phyloP scores from a whole-genome alignment of 352 stramenopile genomes.

The Globisporangium heterothallicum region DNA sequence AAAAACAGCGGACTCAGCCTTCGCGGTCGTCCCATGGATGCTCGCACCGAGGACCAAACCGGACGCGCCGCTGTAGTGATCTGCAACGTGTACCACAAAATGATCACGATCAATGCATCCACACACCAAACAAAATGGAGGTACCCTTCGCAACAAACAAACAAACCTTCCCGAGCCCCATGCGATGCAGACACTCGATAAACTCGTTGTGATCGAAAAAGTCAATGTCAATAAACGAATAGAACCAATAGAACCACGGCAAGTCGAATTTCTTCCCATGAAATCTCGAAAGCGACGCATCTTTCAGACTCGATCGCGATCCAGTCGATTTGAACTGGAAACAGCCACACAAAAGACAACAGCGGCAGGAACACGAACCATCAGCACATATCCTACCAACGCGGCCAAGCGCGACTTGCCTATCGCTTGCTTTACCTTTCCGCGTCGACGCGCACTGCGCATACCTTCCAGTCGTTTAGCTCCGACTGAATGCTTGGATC shows the following conservation, averaged over 20 bases:
- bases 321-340: not conserved
- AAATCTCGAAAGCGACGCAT: not conserved
- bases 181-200: slow-evolving; percentile 54
- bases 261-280: slow-evolving; percentile 35
- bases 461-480: too few species aligned
- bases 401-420: too few species aligned
- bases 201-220: slow-evolving; percentile 83
- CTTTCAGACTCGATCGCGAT: not conserved
- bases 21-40: slow-evolving; percentile 67
- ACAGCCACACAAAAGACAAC: not conserved
- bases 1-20: slow-evolving; percentile 68
- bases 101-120: too few species aligned
- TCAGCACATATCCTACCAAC: too few species aligned
- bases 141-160: not conserved
- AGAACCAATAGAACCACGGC: slow-evolving; percentile 72
- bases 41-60: slow-evolving; percentile 73
- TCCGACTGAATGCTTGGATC: too few species aligned
- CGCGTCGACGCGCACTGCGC: too few species aligned
- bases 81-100: too few species aligned
- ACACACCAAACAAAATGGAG: not conserved
- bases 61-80: slow-evolving; percentile 42
- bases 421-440: too few species aligned
- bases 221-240: slow-evolving; percentile 51
- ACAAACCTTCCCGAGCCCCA: slow-evolving; percentile 56
- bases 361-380: too few species aligned